A percentile compares a stretch with the other conserved stretches of the same genome.
These are phyloP conservation scores for Cryptosporidium meleagridis DNA, from an alignment of 169 alveolate genomes.

Conservation along the genomic window DNA sequence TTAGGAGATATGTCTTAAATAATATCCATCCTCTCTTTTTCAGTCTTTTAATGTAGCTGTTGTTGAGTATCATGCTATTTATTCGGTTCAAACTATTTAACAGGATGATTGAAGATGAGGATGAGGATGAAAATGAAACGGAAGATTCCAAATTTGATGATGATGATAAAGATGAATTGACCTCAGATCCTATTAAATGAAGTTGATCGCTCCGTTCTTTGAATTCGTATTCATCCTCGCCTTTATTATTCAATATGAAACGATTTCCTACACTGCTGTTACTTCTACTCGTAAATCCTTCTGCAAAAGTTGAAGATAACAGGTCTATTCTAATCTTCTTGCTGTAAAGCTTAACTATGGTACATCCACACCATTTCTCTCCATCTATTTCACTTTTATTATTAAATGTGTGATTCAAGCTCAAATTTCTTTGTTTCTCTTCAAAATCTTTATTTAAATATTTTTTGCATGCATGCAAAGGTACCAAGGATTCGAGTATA, in stretches of 20 bases:
- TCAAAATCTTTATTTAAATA: not conserved
- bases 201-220: not conserved
- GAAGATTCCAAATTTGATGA: not conserved
- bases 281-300: not conserved
- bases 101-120: slow-evolving; percentile 6
- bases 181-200: not conserved
- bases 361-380: not conserved
- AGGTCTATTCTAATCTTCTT: not conserved
- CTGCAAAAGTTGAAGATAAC: not conserved
- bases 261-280: not conserved
- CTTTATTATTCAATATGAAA: not conserved
- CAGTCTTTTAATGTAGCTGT: slow-evolving; percentile 5
- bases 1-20: slow-evolving; percentile 28
- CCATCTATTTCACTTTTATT: not conserved
- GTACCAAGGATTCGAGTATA: not conserved
- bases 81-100: slow-evolving; percentile 4
- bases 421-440: not conserved
- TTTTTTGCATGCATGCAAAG: not conserved
- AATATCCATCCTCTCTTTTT: slow-evolving; percentile 56
- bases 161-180: not conserved
- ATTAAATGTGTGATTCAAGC: not conserved
- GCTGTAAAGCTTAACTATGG: not conserved
- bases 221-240: not conserved
- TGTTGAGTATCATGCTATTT: not conserved
- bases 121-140: slow-evolving; percentile 34